phyloP scores from a whole-genome alignment of 257 asterid species.

The Ligustrum vulgare region DNA sequence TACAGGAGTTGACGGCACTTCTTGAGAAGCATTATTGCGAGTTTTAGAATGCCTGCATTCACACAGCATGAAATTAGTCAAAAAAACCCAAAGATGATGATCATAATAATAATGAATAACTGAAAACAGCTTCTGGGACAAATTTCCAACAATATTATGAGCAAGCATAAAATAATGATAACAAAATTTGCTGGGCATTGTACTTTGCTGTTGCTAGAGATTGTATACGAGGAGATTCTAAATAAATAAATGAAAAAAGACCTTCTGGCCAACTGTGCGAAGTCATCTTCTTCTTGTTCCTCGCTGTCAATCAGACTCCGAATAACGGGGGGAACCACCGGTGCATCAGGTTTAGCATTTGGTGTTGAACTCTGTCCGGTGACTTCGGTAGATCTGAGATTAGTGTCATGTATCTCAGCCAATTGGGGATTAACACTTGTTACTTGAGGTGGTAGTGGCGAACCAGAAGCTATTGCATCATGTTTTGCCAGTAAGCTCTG shows the following conservation, averaged over 20 bases:
- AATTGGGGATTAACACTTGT: constrained; percentile 21
- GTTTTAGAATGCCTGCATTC: constrained; percentile 62
- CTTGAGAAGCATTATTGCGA: constrained; percentile 35
- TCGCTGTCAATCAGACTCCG: constrained; percentile 47
- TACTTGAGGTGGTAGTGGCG: constrained; percentile 47
- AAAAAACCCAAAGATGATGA: not conserved
- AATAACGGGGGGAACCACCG: constrained; percentile 37
- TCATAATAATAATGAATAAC: not conserved
- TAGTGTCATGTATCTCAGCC: constrained; percentile 35
- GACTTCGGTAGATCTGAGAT: constrained; percentile 32
- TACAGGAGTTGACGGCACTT: constrained; percentile 26
- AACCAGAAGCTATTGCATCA: constrained; percentile 84
- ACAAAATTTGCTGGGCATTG: not conserved
- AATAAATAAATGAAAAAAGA: constrained; percentile 21
- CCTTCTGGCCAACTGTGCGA: constrained; percentile 94
- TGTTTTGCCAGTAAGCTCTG: constrained; percentile 72
- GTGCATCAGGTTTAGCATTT: constrained; percentile 39
- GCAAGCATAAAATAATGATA: not conserved
- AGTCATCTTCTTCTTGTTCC: constrained; percentile 93
- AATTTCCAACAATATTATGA: not conserved
- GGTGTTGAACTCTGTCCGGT: constrained; percentile 21
- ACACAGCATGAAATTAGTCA: not conserved
- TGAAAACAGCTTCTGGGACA: not conserved
- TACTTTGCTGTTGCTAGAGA: not conserved
- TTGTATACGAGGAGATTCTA: not conserved